Percentiles rank a stretch among this genome's conserved stretches.
Evolutionary conservation across 2,329 filamentous ascomycete genomes (phyloP).

Genomic region (Lanzia echinophila): DNA sequence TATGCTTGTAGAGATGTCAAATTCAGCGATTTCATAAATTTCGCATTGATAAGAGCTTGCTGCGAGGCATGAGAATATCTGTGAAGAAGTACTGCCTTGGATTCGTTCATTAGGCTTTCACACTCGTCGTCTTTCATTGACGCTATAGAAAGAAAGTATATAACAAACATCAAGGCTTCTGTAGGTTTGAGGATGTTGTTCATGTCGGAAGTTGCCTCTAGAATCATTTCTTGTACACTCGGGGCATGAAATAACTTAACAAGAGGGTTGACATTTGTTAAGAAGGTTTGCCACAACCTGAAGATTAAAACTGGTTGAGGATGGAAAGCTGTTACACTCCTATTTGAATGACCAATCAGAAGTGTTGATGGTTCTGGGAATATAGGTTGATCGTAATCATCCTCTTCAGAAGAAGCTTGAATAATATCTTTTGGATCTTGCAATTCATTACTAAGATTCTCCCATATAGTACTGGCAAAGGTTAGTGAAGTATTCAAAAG

Average conservation of each 20-base stretch:
- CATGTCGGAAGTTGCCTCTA: slow-evolving; percentile 51
- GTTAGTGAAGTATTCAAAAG: slow-evolving; percentile 6
- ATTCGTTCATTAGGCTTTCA: slow-evolving; percentile 45
- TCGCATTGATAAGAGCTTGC: slow-evolving; percentile 60
- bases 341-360: slow-evolving; percentile 40
- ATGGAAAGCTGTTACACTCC: slow-evolving; percentile 45
- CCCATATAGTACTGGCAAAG: slow-evolving; percentile 24
- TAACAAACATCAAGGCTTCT: slow-evolving; percentile 62
- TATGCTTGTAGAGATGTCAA: slow-evolving; percentile 61
- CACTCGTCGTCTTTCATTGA: slow-evolving; percentile 53
- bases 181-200: slow-evolving; percentile 41
- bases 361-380: slow-evolving; percentile 32
- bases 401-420: slow-evolving; percentile 26
- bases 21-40: slow-evolving; percentile 59
- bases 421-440: slow-evolving; percentile 28
- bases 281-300: slow-evolving; percentile 62
- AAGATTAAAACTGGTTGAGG: slow-evolving; percentile 54
- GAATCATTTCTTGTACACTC: slow-evolving; percentile 55
- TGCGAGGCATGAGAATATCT: slow-evolving; percentile 55
- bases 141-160: slow-evolving; percentile 54
- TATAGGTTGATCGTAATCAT: slow-evolving; percentile 25
- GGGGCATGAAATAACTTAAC: slow-evolving; percentile 63
- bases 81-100: slow-evolving; percentile 43
- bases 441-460: slow-evolving; percentile 26
- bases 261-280: slow-evolving; percentile 63